These are phyloP conservation scores for Chaetomidium leptoderma DNA, from an alignment of 495 filamentous ascomycete genomes.

Conservation along the genomic window DNA sequence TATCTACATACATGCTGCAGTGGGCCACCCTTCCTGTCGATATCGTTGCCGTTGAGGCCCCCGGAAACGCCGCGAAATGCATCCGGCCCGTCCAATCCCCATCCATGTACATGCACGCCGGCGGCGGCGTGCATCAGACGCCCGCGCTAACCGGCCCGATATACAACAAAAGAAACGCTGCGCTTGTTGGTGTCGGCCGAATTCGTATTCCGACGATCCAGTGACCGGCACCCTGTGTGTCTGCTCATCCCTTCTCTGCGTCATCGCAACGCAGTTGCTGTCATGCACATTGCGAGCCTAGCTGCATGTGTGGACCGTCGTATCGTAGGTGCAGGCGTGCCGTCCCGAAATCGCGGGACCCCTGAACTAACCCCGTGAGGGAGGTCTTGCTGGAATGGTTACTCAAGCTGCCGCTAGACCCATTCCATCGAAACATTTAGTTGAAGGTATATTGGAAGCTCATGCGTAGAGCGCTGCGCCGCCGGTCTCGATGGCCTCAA, in stretches of 20 bases:
- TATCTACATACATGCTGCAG: constrained; percentile 7
- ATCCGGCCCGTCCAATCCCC: not conserved
- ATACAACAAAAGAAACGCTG: not conserved
- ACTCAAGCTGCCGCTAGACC: not conserved
- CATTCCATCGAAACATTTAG: not conserved
- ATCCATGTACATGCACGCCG: not conserved
- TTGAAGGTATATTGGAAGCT: constrained; percentile 11
- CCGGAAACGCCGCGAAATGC: not conserved
- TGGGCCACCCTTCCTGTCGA: not conserved
- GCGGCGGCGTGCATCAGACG: not conserved
- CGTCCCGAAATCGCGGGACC: not conserved
- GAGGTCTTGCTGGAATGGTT: not conserved
- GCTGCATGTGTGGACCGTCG: not conserved
- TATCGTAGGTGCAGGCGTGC: not conserved
- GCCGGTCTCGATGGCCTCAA: constrained; percentile 90
- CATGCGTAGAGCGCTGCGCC: constrained; percentile 57
- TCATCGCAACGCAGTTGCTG: not conserved
- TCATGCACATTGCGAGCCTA: not conserved
- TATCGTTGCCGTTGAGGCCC: not conserved
- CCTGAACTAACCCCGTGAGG: not conserved
- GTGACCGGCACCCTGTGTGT: not conserved
- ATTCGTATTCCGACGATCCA: not conserved
- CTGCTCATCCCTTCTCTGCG: not conserved
- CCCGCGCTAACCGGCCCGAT: not conserved
- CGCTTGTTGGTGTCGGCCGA: not conserved